Base-by-base conservation (phyloP, 441 rosid genomes). In the Eruca vesicaria region DNA sequence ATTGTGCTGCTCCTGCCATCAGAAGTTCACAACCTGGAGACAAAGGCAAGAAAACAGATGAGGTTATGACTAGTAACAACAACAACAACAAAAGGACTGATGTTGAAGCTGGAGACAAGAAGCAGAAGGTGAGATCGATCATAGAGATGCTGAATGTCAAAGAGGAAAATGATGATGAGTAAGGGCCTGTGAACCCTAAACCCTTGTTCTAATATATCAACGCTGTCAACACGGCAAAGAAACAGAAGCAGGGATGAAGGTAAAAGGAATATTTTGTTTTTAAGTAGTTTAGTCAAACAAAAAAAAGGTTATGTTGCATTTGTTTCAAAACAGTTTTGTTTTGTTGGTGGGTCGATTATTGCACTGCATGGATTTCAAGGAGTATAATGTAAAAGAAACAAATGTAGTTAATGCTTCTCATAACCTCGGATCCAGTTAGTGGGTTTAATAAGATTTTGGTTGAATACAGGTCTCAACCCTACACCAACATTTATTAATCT, bases 121-220 rank as follows among this genome's bases (percentile, higher is more conserved):
- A 77, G 69, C 80, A 84, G 82, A 85, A 77, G 80, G 63, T 76
- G 7, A 77, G 76, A 71, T 56, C 66, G 2, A 41, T 63, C 31
- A 9, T 19, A 0, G 79, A 76, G 3, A 31, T 63, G 43, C 2
- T 76, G 41, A 69, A 64, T n/a, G 58, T 19, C 20, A 62, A 68
- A 53, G 58, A 48, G 7, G 56, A 41, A 50, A 61, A 35, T 2
- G 53, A 38, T n/a, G 56, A 38, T 38, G 70, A 59, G 21, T 61
- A 2, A 3, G 73, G 12, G 15, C 6, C 35, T 45, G 11, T 43
- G 53, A 50, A 31, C 21, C 16, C 60, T 43, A 36, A 48, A 31
- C 15, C 14, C 61, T 10, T 74, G 61, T 74, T 67, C 55, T 5
- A 60, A 60, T 33, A 59, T 20, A 67, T 32, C 61, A 66, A 8